Evolutionary conservation across 495 filamentous ascomycete genomes (phyloP).

Genomic region (Aspergillus steynii): DNA sequence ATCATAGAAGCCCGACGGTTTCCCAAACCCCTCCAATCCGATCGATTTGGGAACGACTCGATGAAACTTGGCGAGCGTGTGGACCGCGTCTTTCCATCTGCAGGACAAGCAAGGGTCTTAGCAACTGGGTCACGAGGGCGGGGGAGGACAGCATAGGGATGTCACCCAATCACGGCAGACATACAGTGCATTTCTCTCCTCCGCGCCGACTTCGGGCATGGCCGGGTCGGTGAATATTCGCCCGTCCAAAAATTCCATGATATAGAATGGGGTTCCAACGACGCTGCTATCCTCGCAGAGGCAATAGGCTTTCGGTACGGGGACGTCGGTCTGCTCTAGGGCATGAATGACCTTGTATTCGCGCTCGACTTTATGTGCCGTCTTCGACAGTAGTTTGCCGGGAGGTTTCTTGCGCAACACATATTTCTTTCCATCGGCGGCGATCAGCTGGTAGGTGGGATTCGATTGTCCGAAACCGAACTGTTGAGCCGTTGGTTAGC

Average conservation of each 20-base stretch:
- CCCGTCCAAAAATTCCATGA: conserved; percentile 92
- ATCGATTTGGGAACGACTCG: conserved; percentile 64
- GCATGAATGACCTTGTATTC: conserved; percentile 91
- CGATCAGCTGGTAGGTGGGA: conserved; percentile 88
- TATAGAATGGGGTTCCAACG: conserved; percentile 90
- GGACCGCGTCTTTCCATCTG: conserved; percentile 81
- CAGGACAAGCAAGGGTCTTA: conserved; percentile 8
- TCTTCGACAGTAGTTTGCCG: conserved; percentile 84
- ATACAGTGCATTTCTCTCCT: conserved; percentile 71
- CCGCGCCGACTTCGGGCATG: conserved; percentile 69
- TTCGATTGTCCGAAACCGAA: conserved; percentile 98
- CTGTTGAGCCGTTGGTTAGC: conserved; percentile 40
- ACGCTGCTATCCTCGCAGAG: conserved; percentile 80
- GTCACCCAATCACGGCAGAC: conserved; percentile 12
- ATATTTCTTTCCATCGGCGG: conserved; percentile 63
- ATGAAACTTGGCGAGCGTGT: conserved; percentile 85
- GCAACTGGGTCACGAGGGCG: conserved; percentile 4
- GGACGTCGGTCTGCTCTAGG: conserved; percentile 75
- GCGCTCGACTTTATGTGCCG: conserved; percentile 93
- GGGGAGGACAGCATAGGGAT: not conserved
- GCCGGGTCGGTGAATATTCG: conserved; percentile 88
- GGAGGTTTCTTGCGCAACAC: conserved; percentile 96
- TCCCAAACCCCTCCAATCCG: conserved; percentile 72
- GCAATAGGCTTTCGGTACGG: conserved; percentile 80
- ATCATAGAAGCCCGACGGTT: conserved; percentile 75